Evolutionary conservation across 2,329 filamentous ascomycete species (phyloP).

Genomic region (Neurospora crassa): DNA sequence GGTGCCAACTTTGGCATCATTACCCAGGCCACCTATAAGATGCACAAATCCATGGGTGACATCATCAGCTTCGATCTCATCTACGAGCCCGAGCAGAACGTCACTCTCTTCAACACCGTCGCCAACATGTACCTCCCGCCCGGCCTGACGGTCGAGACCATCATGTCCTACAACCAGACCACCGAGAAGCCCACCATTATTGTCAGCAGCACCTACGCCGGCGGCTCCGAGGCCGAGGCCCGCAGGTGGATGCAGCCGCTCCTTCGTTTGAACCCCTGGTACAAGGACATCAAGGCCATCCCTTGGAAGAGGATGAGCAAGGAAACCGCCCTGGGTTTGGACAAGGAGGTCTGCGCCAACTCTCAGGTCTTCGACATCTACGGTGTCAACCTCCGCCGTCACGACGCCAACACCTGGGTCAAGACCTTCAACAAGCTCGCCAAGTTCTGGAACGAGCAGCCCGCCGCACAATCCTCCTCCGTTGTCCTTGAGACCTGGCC

Average conservation of each 20-base stretch:
- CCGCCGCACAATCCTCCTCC: background rate
- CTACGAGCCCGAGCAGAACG: background rate
- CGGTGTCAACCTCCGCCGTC: background rate
- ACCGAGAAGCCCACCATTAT: background rate
- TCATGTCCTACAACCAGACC: background rate
- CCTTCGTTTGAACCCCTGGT: background rate
- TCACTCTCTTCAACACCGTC: constrained; percentile 1
- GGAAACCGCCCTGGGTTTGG: background rate
- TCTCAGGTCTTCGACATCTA: background rate
- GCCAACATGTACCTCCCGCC: background rate
- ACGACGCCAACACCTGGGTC: background rate
- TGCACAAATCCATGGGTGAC: background rate
- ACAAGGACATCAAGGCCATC: background rate
- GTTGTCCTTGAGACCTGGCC: background rate
- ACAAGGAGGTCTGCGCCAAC: background rate
- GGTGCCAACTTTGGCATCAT: constrained; percentile 25
- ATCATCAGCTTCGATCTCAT: background rate
- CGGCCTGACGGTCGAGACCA: background rate
- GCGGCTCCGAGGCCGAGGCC: background rate
- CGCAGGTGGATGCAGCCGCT: background rate
- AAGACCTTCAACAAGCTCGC: background rate
- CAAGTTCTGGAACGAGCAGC: background rate
- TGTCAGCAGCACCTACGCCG: background rate
- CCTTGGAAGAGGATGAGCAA: background rate
- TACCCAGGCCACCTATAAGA: constrained; percentile 5